These are phyloP conservation scores for Adansonia gregorii DNA, from an alignment of 441 rosid species.

Conservation along the genomic window DNA sequence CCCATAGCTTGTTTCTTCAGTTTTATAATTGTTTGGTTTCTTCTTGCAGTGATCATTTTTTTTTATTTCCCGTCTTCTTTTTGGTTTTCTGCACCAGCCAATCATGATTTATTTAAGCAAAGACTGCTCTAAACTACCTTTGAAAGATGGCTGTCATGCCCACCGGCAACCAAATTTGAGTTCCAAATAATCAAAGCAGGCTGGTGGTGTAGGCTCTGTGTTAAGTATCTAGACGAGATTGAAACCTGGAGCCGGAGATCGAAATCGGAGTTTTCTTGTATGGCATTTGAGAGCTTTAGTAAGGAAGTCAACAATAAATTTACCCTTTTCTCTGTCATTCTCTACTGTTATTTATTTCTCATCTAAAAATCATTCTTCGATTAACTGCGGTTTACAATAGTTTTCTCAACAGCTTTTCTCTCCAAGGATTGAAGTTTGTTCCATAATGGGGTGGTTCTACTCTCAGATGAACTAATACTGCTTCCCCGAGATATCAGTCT, in stretches of 20 bases:
- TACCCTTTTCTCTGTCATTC: conserved; percentile 20
- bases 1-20: too few relatives aligned
- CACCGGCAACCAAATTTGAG: too few relatives aligned
- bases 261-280: conserved; percentile 45
- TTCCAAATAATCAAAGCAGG: conserved; percentile 33
- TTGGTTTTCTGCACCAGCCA: too few relatives aligned
- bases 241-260: conserved; percentile 52
- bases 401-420: conserved; percentile 38
- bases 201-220: conserved; percentile 60
- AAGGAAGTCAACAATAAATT: conserved; percentile 39
- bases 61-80: too few relatives aligned
- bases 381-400: conserved; percentile 22
- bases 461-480: conserved; percentile 44
- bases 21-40: too few relatives aligned
- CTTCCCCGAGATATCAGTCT: conserved; percentile 43
- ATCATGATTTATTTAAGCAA: too few relatives aligned
- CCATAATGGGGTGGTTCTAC: conserved; percentile 42
- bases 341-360: conserved; percentile 25
- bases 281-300: conserved; percentile 56
- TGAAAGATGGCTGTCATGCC: too few relatives aligned
- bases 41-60: too few relatives aligned
- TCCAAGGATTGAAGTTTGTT: conserved; percentile 48
- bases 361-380: conserved; percentile 28
- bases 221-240: conserved; percentile 57
- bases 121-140: too few relatives aligned